Evolutionary conservation across 2,329 filamentous ascomycete species (phyloP), one percentile per base, ranked within the genome.

Genomic region (Fusarium pseudoanthophilum): DNA sequence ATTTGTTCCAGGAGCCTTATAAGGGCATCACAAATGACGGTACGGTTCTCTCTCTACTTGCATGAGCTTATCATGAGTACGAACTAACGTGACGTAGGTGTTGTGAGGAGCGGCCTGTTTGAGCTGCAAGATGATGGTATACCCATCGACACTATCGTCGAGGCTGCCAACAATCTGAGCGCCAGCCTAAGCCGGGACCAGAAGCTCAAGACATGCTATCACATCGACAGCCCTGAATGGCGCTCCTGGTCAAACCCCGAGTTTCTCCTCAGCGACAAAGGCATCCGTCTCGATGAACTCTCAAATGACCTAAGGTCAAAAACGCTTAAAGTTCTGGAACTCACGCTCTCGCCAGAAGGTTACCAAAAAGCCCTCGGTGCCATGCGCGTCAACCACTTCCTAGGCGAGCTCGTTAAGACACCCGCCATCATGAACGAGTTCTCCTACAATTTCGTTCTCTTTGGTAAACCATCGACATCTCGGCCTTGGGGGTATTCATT

Each of bases 401-500:
- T 95, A 0, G 92, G 92, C 49, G 87, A 92, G 67, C 85, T 94
- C 0, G 90, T 93, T 56, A 78, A 88, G 39, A 86, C 89, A 0
- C 86, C 88, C 0, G 80, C 82, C 11, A 87, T 95, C 59, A 90
- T 93, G 87, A 94, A 94, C 82, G 89, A 93, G 79, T 89, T 88
- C 82, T 93, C 90, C 3, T 95, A 95, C 85, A 94, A 94, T 81
- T 92, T 94, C 67, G 88, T 90, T 40, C 83, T 94, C 4, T 94
- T 94, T 77, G 92, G 92, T 1, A 80, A 81, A 15, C 91, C 91
- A 0, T 91, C 89, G 0, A 78, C 82, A 1, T 83, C 83, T 11
- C 32, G 56, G 5, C 90, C 92, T 0, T 95, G 92, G 92, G 92
- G 92, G 2, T 93, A 89, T 81, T 88, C 89, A 0, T 90, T 94